Base-by-base conservation (phyloP, 2,329 filamentous ascomycete genomes). In the Diaporthe velutina region DNA sequence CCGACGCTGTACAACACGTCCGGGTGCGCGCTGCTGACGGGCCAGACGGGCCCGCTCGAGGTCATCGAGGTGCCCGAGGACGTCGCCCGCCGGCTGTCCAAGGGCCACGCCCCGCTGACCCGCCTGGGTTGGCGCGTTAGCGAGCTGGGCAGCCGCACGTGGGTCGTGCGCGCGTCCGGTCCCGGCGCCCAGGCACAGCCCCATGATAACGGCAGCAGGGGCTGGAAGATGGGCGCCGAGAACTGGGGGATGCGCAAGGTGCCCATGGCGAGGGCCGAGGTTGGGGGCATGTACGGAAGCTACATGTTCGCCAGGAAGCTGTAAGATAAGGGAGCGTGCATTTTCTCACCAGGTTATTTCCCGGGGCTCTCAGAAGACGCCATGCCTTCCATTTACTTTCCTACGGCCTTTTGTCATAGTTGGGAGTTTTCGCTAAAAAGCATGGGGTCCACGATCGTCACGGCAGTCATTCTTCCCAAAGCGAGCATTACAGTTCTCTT, bases 241-340 rank as follows among this genome's bases (percentile, higher is more conserved):
- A 94, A 92, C 85, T 96, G 94, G 94, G 94, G 94, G 50, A 95
- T 95, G 91, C 89, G 93, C 77, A 97, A 98, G 85, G 89, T 98
- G 55, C 97, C 96, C n/a, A 93, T 98, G 78, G 95, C 94, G 35
- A 91, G 92, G 80, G 95, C 96, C 71, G 96, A 98, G 83, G 94
- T 98, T 35, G 97, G 98, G 79, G 95, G 95, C 76, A 97, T 98
- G 81, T 98, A 98, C 81, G 97, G 97, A 30, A 89, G 86, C 33
- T 91, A 89, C 79, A 92, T 92, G 90, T 92, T 91, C 83, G 89
- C 89, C 79, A 85, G 89, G 78, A 88, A 89, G 80, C 82, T 91
- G 73, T 91, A 83, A 85, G 73, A 52, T 52, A 25, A 19, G 2
- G 3, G 7, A 9, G 30, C 42, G 30, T 35, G 7, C 30, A 19